Conservation (phyloP, 225 moss, liverwort and hornwort species). For the Marchantia paleacea region DNA sequence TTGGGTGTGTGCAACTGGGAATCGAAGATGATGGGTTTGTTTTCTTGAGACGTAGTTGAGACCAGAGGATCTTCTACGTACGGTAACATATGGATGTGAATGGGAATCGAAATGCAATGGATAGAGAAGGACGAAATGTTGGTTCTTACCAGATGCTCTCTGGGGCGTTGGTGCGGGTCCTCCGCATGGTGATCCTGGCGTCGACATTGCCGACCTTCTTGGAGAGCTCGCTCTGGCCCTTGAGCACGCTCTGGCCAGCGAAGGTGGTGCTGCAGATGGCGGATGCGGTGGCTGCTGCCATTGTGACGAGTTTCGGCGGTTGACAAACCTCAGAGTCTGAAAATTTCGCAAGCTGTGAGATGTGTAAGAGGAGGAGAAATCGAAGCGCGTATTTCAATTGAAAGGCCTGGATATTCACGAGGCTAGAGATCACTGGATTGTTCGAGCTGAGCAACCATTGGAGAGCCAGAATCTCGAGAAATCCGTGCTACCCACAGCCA, state of each 20-base stretch:
- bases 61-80: no score
- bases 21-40: no score
- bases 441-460: slow-evolving; percentile 10
- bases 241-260: slow-evolving; percentile 48
- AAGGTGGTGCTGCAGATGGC: slow-evolving; percentile 45
- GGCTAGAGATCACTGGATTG: slow-evolving; percentile 1
- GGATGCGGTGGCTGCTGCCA: slow-evolving; percentile 51
- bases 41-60: no score
- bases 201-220: slow-evolving; percentile 45
- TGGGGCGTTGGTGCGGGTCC: slow-evolving; percentile 35
- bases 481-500: background rate
- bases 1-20: no score
- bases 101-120: no score
- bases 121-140: no score
- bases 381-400: background rate
- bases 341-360: background rate
- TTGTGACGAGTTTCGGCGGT: slow-evolving; percentile 3
- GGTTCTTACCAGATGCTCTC: slow-evolving; percentile 43
- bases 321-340: background rate
- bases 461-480: slow-evolving; percentile 14
- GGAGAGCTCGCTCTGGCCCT: slow-evolving; percentile 34
- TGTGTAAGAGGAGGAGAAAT: background rate
- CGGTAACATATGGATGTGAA: no score
- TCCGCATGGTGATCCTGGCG: slow-evolving; percentile 49
- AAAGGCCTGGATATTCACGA: background rate